phyloP scores from a whole-genome alignment of 2,329 filamentous ascomycete species.

The Arthrinium phaeospermum region DNA sequence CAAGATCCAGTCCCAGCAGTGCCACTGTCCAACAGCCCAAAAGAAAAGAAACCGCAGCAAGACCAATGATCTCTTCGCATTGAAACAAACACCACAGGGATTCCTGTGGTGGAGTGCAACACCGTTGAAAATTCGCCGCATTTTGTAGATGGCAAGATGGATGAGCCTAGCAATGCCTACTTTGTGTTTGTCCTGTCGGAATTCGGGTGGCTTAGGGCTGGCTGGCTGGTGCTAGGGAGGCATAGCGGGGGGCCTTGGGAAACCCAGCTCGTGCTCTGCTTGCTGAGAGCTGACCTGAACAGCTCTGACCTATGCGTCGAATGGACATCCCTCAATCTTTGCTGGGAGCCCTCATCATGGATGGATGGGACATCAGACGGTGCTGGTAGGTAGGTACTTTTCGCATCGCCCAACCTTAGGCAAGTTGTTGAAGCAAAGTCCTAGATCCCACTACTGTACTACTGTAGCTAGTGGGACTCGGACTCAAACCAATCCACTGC shows the following conservation, averaged over 20 bases:
- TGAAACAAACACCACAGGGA: background rate
- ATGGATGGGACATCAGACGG: background rate
- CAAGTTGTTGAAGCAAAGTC: background rate
- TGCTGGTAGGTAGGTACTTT: constrained; percentile 9
- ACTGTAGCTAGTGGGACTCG: background rate
- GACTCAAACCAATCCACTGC: constrained; percentile 6
- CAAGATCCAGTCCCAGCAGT: background rate
- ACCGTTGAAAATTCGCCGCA: background rate
- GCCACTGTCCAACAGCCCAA: background rate
- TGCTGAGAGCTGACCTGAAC: background rate
- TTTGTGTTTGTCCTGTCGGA: background rate
- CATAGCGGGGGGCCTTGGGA: background rate
- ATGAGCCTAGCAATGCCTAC: constrained; percentile 1
- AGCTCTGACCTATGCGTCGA: background rate
- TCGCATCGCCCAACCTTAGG: background rate
- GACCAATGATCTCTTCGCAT: background rate
- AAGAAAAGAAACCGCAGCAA: background rate
- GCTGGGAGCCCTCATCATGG: background rate
- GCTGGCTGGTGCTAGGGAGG: constrained; percentile 1
- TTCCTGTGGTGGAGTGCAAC: background rate
- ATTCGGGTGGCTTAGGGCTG: constrained; percentile 11
- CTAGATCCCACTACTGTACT: background rate
- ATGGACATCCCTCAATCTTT: background rate
- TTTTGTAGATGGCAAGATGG: background rate
- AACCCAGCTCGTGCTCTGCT: background rate